Evolutionary conservation across 176 grass and related monocot genomes (phyloP), one percentile per base, ranked within the genome.

Genomic region (Olyra latifolia): DNA sequence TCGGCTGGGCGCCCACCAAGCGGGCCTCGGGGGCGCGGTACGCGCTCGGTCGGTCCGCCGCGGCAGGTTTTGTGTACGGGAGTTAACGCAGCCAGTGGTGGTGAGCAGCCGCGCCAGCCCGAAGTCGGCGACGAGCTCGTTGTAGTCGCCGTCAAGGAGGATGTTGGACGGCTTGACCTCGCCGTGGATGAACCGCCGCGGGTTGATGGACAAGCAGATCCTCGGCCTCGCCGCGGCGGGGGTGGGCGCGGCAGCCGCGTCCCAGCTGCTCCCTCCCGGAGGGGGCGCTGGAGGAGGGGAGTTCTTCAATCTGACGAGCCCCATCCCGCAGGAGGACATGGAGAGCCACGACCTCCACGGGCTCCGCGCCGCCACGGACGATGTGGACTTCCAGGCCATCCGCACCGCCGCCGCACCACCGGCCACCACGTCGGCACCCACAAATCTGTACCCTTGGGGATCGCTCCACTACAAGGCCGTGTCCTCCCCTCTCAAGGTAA

Each of bases 171-270:
- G n/a, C n/a, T n/a, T n/a, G n/a, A n/a, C n/a, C n/a, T n/a, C n/a
- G n/a, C n/a, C n/a, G n/a, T n/a, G n/a, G n/a, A n/a, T n/a, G n/a
- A n/a, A n/a, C n/a, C n/a, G n/a, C n/a, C n/a, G n/a, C n/a, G n/a
- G n/a, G 76, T 94, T 94, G 86, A 94, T 94, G 92, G 92, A 94
- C 73, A 94, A 94, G 73, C 86, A 94, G 86, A 91, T 94, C 89
- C 89, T 87, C 28, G 92, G 86, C 52, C 86, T 94, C 66, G 84
- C 83, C 1, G 92, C 84, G 2, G 56, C 61, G 24, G 67, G 16
- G 19, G 22, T 47, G 0, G 85, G 16, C 25, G 16, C 60, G 0
- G 85, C 43, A 23, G 20, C 44, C 25, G 42, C 74, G 42, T 55
- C 63, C 7, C 72, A 69, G 30, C 22, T 59, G 41, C 43, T 64